Conservation (phyloP, 2,329 filamentous ascomycete genomes). For the Ophiostoma sp. region DNA sequence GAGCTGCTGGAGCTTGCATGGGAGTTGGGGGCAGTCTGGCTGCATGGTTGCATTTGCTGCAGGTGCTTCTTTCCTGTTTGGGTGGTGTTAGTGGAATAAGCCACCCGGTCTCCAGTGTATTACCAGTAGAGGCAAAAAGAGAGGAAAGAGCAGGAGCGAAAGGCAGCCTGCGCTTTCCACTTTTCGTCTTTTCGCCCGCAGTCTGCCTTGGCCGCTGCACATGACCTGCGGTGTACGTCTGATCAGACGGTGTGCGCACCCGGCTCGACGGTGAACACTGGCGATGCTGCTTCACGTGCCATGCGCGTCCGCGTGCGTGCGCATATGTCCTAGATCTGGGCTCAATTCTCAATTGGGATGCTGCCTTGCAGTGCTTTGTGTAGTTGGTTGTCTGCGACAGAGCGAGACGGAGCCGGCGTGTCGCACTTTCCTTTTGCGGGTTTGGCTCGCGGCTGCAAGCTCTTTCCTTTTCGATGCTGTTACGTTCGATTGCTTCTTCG, state of each 20-base stretch:
- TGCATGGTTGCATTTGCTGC: background rate
- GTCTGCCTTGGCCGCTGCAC: constrained; percentile 22
- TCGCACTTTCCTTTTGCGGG: background rate
- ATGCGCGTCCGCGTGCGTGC: background rate
- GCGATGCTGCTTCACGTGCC: background rate
- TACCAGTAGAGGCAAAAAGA: background rate
- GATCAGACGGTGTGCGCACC: background rate
- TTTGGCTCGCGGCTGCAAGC: background rate
- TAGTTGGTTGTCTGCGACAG: background rate
- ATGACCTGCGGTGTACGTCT: constrained; percentile 10
- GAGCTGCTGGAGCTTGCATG: constrained; percentile 7
- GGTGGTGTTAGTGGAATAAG: constrained; percentile 10
- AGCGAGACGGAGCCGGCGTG: constrained; percentile 1
- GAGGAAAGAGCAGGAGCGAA: background rate
- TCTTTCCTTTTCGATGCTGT: background rate
- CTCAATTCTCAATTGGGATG: background rate
- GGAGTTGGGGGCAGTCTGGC: background rate
- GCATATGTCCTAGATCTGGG: background rate
- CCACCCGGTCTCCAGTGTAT: background rate
- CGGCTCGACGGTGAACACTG: background rate
- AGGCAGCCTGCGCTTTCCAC: background rate
- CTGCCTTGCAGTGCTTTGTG: background rate
- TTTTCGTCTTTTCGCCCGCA: constrained; percentile 12
- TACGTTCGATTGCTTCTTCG: background rate
- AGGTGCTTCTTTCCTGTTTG: constrained; percentile 16